phyloP scores from a whole-genome alignment of 2,329 filamentous ascomycete species.

The Calonectria hongkongensis region DNA sequence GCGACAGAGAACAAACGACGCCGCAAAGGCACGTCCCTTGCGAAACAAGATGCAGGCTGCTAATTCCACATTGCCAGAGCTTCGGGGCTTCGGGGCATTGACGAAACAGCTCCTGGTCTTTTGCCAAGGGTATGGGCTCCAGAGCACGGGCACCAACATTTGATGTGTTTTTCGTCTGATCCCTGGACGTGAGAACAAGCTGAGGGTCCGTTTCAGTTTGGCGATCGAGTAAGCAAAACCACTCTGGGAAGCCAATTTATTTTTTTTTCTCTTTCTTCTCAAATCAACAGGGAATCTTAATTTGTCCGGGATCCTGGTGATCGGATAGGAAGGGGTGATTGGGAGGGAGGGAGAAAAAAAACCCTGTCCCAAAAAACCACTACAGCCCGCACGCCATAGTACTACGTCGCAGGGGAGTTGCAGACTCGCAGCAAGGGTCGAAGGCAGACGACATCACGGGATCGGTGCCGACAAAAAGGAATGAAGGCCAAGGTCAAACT shows the following conservation, averaged over 20 bases:
- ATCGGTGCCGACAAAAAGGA: constrained; percentile 40
- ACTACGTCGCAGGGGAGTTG: constrained; percentile 17
- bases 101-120: constrained; percentile 35
- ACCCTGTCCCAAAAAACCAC: background rate
- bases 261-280: background rate
- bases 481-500: constrained; percentile 40
- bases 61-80: constrained; percentile 33
- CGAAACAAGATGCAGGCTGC: constrained; percentile 27
- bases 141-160: constrained; percentile 16
- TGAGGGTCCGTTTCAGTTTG: constrained; percentile 38
- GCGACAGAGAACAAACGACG: constrained; percentile 35
- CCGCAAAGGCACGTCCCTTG: constrained; percentile 34
- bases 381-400: constrained; percentile 23
- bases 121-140: constrained; percentile 11
- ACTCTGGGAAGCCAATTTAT: background rate
- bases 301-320: background rate
- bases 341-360: background rate
- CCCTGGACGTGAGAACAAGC: constrained; percentile 22
- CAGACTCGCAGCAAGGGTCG: constrained; percentile 22
- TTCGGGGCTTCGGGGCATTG: constrained; percentile 32
- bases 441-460: constrained; percentile 40
- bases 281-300: background rate
- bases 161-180: constrained; percentile 35
- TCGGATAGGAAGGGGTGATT: background rate
- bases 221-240: constrained; percentile 3